Evolutionary conservation across 306 rosid genomes (phyloP).

Genomic region (Quercus aquifolioides): DNA sequence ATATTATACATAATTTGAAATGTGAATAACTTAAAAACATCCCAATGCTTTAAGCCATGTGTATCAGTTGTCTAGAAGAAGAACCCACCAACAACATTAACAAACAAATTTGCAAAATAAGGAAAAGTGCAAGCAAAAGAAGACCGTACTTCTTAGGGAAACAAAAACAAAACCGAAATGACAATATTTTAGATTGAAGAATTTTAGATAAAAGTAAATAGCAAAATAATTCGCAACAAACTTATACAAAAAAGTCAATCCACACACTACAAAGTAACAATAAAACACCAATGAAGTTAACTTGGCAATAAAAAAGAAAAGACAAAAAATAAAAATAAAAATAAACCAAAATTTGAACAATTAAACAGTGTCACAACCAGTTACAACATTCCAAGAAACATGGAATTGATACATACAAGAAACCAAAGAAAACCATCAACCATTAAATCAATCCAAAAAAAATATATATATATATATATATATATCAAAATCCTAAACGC

Average conservation of each 20-base stretch:
- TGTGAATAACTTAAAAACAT: neutral
- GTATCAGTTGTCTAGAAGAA: neutral
- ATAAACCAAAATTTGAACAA: neutral
- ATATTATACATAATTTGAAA: neutral
- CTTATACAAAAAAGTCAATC: neutral
- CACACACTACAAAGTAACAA: neutral
- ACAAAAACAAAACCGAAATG: conserved; percentile 6
- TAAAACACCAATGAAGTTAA: neutral
- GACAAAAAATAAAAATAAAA: neutral
- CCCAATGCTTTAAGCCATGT: neutral
- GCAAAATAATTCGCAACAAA: neutral
- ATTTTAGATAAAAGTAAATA: neutral
- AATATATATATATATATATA: too few relatives aligned
- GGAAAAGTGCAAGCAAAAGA: neutral
- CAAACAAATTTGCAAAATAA: neutral
- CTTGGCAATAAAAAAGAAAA: neutral
- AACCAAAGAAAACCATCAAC: neutral
- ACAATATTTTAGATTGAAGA: neutral
- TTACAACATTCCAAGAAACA: neutral
- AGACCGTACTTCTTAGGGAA: neutral
- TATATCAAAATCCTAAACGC: neutral
- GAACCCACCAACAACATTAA: neutral
- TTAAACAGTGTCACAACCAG: neutral
- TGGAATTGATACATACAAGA: neutral
- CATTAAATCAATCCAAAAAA: neutral